These are phyloP conservation scores for Oenanthe sinensis DNA, from an alignment of 129 eudicot species.

Conservation along the genomic window DNA sequence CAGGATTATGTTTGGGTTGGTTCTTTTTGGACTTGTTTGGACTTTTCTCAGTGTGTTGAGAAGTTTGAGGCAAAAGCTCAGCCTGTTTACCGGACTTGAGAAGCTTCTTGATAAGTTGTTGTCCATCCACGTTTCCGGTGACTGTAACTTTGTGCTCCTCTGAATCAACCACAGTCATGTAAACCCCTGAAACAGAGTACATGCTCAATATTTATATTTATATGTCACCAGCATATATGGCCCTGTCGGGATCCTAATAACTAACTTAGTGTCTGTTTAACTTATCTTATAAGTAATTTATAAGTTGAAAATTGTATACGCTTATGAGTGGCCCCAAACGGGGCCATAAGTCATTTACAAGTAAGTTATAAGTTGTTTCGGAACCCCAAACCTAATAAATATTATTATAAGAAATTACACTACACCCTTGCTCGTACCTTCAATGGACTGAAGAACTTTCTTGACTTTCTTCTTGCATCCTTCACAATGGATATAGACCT, in stretches of 20 bases:
- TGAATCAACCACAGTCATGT: constrained; percentile 59
- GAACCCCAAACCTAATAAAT: too few species aligned
- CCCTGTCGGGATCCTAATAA: too few species aligned
- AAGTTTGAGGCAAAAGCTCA: constrained; percentile 45
- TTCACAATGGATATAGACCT: constrained; percentile 70
- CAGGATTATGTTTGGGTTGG: constrained; percentile 18
- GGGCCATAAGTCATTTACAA: too few species aligned
- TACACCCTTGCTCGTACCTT: constrained; percentile 41
- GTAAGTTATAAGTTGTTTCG: too few species aligned
- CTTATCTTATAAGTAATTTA: too few species aligned
- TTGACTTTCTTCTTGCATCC: constrained; percentile 89
- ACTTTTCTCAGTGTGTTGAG: constrained; percentile 12
- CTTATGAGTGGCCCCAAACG: too few species aligned
- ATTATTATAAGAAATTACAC: too few species aligned
- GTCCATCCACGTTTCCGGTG: constrained; percentile 57
- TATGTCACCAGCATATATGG: too few species aligned
- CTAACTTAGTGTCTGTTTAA: too few species aligned
- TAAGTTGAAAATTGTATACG: too few species aligned
- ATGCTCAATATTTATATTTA: too few species aligned
- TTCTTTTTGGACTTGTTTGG: constrained; percentile 23
- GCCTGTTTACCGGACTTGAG: constrained; percentile 58
- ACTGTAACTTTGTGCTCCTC: constrained; percentile 58
- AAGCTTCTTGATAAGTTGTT: constrained; percentile 62
- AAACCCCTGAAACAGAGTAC: constrained; percentile 48
- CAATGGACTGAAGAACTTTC: constrained; percentile 71